Evolutionary conservation across 108 stramenopile genomes (phyloP), one percentile per base, ranked within the genome.

Genomic region (Nannochloropsis oceanica): DNA sequence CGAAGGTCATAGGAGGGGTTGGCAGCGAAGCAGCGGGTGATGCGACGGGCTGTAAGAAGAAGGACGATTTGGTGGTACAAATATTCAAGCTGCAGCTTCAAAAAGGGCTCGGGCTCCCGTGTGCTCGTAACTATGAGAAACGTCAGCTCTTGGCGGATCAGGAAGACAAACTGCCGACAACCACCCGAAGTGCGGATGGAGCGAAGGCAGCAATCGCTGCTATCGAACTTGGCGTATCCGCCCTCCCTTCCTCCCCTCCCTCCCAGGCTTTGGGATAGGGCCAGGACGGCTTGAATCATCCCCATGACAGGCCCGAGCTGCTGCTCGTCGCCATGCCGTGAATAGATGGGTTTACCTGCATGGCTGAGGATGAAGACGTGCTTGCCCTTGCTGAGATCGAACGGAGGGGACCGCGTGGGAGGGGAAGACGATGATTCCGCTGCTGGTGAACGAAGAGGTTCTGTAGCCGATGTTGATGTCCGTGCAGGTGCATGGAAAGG

Each of bases 261-360:
- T 22, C 81, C 84, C 84, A 88, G 86, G 86, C 88, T 11, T 80
- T 34, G 84, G 22, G 80, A 87, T 20, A 88, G 42, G 27, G 86
- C 84, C 73, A 88, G 84, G 25, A 88, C 34, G 22, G 80, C 88
- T 84, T 88, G 88, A 18, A 88, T 81, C 43, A 88, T 86, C 12
- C 88, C 86, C 83, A 87, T 87, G 86, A 88, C 86, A n/a, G 88
- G 83, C 24, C 79, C 27, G 11, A 88, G 83, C 27, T 42, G 80
- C 86, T 88, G 88, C 80, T 88, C 88, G 20, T 88, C 88, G n/a
- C 88, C 88, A 0, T 82, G 83, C n/a, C 86, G 86, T 26, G 88
- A 87, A 81, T 86, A 88, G 14, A 88, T 86, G 42, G 88, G 88
- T 86, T 88, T 88, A 18, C 88, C 88, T 11, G 88, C 88, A 79